phyloP scores from a whole-genome alignment of 2,329 filamentous ascomycete genomes.

The Scedosporium apiospermum region DNA sequence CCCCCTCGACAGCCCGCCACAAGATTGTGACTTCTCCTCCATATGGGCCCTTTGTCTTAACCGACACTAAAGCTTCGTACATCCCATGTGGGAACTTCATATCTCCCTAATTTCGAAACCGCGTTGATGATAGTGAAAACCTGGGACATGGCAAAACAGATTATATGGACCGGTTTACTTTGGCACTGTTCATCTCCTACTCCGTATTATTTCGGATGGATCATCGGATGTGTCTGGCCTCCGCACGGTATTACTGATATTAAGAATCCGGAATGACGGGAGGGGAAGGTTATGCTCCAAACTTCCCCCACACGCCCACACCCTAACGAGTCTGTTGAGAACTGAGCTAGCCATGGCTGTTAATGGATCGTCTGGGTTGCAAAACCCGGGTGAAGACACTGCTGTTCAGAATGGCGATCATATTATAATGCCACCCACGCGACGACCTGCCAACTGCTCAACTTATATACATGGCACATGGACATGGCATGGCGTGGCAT shows the following conservation, averaged over 20 bases:
- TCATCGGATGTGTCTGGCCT: no score
- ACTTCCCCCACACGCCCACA: not conserved
- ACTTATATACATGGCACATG: not conserved
- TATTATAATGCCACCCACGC: not conserved
- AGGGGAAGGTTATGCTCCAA: not conserved
- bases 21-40: no score
- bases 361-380: not conserved
- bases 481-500: not conserved
- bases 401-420: not conserved
- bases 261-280: not conserved
- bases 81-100: no score
- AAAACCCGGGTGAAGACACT: not conserved
- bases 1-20: no score
- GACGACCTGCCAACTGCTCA: not conserved
- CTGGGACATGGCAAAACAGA: no score
- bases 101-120: no score
- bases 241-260: not conserved
- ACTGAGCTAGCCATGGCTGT: not conserved
- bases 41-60: no score
- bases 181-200: no score
- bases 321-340: not conserved
- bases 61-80: no score
- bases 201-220: no score
- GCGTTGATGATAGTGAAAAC: no score
- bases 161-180: no score